A percentile compares a stretch with the other conserved stretches of the same genome.
phyloP scores from a whole-genome alignment of 78 protist genomes.

The Fonticula alba region DNA sequence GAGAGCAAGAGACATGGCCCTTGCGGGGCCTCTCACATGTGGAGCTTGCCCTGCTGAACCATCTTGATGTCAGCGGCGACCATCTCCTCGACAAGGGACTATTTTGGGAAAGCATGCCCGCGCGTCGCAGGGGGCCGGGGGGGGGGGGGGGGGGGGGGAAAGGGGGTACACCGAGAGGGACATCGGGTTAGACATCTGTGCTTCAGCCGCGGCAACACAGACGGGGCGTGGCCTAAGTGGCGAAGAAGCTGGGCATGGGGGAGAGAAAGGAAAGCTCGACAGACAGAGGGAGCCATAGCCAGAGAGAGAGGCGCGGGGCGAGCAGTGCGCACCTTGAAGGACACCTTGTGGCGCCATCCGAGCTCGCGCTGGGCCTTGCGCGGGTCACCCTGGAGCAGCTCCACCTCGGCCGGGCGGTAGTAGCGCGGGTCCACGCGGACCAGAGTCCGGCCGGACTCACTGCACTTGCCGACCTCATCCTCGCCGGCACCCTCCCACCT shows the following conservation, averaged over 20 bases:
- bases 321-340: constrained; percentile 12
- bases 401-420: constrained; percentile 81
- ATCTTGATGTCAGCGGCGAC: constrained; percentile 46
- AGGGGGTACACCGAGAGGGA: background rate
- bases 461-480: constrained; percentile 32
- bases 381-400: constrained; percentile 63
- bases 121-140: background rate
- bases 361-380: constrained; percentile 43
- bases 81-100: constrained; percentile 61
- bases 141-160: background rate
- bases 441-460: constrained; percentile 7
- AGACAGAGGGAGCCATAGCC: background rate
- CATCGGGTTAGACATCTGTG: background rate
- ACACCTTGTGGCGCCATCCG: constrained; percentile 38
- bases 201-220: background rate
- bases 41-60: constrained; percentile 3
- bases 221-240: too few relatives aligned
- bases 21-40: too few relatives aligned
- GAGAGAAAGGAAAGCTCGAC: too few relatives aligned
- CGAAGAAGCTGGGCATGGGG: too few relatives aligned
- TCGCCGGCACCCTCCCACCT: constrained; percentile 58
- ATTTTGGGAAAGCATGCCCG: too few relatives aligned
- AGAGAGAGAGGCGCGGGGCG: background rate
- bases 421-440: constrained; percentile 29
- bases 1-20: too few relatives aligned